Percentiles rank a stretch among this genome's conserved stretches.
Evolutionary conservation across 2,329 filamentous ascomycete genomes (phyloP).

Genomic region (Aureobasidium subglaciale): DNA sequence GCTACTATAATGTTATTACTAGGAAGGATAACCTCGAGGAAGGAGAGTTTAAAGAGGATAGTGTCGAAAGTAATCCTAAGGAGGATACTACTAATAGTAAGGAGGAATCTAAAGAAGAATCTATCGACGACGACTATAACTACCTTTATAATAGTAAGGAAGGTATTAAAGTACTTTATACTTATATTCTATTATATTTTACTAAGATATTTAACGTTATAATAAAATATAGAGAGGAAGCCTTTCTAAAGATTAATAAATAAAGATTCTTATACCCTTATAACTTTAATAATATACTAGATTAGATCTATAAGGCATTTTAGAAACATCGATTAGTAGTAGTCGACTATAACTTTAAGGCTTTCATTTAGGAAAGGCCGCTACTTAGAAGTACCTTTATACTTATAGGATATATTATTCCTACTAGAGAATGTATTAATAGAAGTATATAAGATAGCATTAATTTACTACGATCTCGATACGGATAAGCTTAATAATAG

Average conservation of each 20-base stretch:
- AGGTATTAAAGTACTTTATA: too few relatives aligned
- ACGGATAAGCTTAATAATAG: too few relatives aligned
- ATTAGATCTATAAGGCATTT: background rate
- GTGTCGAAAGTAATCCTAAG: background rate
- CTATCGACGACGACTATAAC: too few relatives aligned
- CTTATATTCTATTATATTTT: too few relatives aligned
- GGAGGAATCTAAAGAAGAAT: too few relatives aligned
- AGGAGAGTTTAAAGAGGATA: background rate
- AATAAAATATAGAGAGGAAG: too few relatives aligned
- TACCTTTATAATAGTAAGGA: too few relatives aligned
- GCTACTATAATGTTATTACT: background rate
- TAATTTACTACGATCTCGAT: background rate
- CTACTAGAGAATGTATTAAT: background rate
- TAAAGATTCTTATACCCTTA: too few relatives aligned
- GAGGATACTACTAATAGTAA: too few relatives aligned
- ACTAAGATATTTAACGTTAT: too few relatives aligned
- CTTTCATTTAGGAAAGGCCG: too few relatives aligned
- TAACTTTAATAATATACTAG: background rate
- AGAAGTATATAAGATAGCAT: background rate
- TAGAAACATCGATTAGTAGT: background rate
- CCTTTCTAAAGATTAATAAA: too few relatives aligned
- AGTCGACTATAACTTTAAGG: background rate
- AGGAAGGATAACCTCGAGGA: background rate
- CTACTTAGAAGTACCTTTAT: background rate
- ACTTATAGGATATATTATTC: background rate